Evolutionary conservation across 306 rosid species (phyloP).

Genomic region (apple (Malus domestica)): ASM211411v1 NC_041797.1:35405501-35406000

Average conservation of each 20-base stretch:
- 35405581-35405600: slow-evolving; percentile 84
- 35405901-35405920: slow-evolving; percentile 49
- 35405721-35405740: slow-evolving; percentile 25
- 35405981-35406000: slow-evolving; percentile 76
- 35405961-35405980: slow-evolving; percentile 65
- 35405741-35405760: slow-evolving; percentile 46
- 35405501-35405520: background rate
- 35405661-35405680: slow-evolving; percentile 68
- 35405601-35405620: slow-evolving; percentile 85
- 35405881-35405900: slow-evolving; percentile 63
- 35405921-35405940: slow-evolving; percentile 83
- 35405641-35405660: slow-evolving; percentile 56
- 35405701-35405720: slow-evolving; percentile 72
- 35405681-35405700: slow-evolving; percentile 79
- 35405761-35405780: slow-evolving; percentile 58
- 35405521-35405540: background rate
- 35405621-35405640: slow-evolving; percentile 78
- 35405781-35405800: slow-evolving; percentile 49
- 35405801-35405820: slow-evolving; percentile 67
- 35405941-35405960: slow-evolving; percentile 84
- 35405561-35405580: slow-evolving; percentile 72
- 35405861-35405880: slow-evolving; percentile 80
- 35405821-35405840: slow-evolving; percentile 66
- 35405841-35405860: slow-evolving; percentile 59
- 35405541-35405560: slow-evolving; percentile 70